Evolutionary conservation across 129 eudicot genomes (phyloP).

Genomic region (Flaveria bidentis): DNA sequence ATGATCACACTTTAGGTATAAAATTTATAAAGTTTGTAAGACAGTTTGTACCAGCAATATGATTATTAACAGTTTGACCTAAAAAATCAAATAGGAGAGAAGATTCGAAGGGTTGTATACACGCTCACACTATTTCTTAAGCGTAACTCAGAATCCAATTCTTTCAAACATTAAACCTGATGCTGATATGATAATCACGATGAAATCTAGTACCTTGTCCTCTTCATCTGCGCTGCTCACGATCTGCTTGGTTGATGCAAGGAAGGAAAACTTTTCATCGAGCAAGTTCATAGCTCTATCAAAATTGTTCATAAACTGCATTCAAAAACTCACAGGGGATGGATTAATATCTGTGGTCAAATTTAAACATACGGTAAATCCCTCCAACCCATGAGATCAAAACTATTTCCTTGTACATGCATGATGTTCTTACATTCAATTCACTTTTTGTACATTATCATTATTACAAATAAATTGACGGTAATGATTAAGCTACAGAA

Average conservation of each 20-base stretch:
- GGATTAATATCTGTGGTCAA: background rate
- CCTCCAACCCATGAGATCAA: background rate
- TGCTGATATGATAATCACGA: background rate
- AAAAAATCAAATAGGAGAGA: background rate
- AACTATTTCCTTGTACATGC: background rate
- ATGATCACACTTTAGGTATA: background rate
- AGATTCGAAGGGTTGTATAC: too few relatives aligned
- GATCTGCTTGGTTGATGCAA: conserved; percentile 74
- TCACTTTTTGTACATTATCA: background rate
- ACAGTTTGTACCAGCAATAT: background rate
- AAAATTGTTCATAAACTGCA: conserved; percentile 88
- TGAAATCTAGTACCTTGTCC: conserved; percentile 55
- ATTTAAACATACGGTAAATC: background rate
- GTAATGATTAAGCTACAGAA: background rate
- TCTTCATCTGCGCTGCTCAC: conserved; percentile 83
- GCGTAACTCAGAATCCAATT: too few relatives aligned
- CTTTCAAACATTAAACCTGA: background rate
- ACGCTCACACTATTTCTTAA: too few relatives aligned
- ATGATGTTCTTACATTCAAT: background rate
- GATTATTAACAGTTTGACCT: background rate
- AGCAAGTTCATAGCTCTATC: conserved; percentile 88
- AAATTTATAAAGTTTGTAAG: background rate
- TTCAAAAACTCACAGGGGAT: conserved; percentile 4
- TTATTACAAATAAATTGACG: background rate
- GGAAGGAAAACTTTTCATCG: conserved; percentile 78